These are phyloP conservation scores for Xylogone sp. DNA, from an alignment of 2,329 filamentous ascomycete genomes.

Conservation along the genomic window DNA sequence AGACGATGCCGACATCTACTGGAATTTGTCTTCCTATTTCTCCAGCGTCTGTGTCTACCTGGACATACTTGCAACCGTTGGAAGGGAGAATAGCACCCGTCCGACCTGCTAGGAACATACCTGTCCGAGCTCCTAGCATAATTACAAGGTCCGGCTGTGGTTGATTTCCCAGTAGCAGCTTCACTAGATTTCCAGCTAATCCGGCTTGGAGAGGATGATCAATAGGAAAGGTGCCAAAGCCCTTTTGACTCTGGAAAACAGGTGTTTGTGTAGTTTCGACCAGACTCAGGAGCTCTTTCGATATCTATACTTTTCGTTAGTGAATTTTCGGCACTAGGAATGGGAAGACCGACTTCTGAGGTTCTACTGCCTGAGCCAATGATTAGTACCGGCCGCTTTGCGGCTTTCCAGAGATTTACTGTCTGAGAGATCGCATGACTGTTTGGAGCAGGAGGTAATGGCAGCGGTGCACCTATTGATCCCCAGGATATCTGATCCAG, in stretches of 20 bases:
- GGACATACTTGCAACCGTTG: conserved; percentile 20
- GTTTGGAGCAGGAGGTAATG: conserved; percentile 33
- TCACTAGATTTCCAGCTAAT: conserved; percentile 29
- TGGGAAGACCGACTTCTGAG: no score
- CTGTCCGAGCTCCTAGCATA: conserved; percentile 37
- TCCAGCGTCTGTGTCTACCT: conserved; percentile 37
- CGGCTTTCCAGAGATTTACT: conserved; percentile 26
- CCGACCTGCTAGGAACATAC: conserved; percentile 35
- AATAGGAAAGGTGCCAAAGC: conserved; percentile 23
- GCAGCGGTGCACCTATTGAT: conserved; percentile 31
- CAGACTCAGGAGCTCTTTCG: conserved; percentile 14
- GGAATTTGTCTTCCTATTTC: conserved; percentile 33
- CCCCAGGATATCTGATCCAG: conserved; percentile 29
- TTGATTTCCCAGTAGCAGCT: conserved; percentile 16
- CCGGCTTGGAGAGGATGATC: conserved; percentile 32
- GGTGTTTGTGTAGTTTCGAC: conserved; percentile 32
- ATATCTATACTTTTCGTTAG: no score
- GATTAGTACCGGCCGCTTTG: conserved; percentile 37
- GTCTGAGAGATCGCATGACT: conserved; percentile 30
- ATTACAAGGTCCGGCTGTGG: conserved; percentile 32
- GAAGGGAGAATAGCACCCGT: conserved; percentile 34
- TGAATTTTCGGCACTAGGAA: no score
- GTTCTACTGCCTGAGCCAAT: conserved; percentile 31
- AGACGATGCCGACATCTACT: conserved; percentile 37
- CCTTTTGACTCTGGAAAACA: conserved; percentile 37